Evolutionary conservation across 257 asterid genomes (phyloP), one percentile per base, ranked within the genome.

Genomic region (Capsicum baccatum): DNA sequence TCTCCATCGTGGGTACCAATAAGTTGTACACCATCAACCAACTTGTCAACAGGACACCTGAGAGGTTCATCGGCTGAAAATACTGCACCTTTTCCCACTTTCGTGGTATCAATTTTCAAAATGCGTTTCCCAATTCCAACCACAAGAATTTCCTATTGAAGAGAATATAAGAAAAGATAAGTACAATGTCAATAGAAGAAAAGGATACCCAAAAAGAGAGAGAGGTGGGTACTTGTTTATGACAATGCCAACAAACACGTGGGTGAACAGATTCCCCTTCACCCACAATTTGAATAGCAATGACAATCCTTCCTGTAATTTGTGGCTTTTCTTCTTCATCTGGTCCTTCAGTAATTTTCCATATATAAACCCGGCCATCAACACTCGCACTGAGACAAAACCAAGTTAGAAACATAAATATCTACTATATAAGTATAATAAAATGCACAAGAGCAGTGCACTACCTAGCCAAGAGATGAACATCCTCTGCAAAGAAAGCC

Each of bases 401-500:
- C 79, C 35, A 89, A n/a, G 86, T 83, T 79, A 90, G 79, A 62
- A 85, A 57, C 52, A 19, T 76, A 52, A 85, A 55, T 44, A 76
- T 57, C 79, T 81, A 69, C 70, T 80, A 59, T 81, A 44, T 81
- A 9, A 83, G 35, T 86, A 19, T 26, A 82, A 19, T 37, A 84
- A 62, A 68, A 58, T 54, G 69, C 11, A 88, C 76, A 62, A 16
- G 58, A 56, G 11, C 33, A 85, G 69, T 83, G 66, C 56, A 8
- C 81, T 92, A 96, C 99, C 99, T 94, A 57, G 99, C 99, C 93
- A 95, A 88, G 84, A 97, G 94, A 91, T 91, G 98, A 86, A 97
- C 99, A 90, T 97, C 99, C 88, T 97, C 97, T 11, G 99, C 99
- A 89, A 97, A 97, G 92, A 97, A 97, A 85, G 97, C 98, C 99